Percentiles rank a stretch among this genome's conserved stretches.
phyloP scores from a whole-genome alignment of 805 yeast genomes.

The Ogataea naganishii region DNA sequence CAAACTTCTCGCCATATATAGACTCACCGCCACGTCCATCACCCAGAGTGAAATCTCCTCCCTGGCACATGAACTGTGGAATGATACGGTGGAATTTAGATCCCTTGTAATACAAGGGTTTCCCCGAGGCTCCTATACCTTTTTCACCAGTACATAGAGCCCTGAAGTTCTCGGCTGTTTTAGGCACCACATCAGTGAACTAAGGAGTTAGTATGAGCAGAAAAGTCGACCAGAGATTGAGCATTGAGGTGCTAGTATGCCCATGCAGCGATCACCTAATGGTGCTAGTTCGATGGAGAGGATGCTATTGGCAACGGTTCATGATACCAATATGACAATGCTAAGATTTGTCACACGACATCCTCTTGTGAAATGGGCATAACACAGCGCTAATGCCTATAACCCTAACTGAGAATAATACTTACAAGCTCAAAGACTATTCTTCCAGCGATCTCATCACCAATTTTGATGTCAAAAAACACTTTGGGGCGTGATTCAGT shows the following conservation, averaged over 20 bases:
- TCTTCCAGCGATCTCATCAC: conserved; percentile 62
- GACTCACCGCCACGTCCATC: conserved; percentile 79
- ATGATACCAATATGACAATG: no score
- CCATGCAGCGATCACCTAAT: no score
- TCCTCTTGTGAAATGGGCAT: no score
- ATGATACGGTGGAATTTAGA: conserved; percentile 93
- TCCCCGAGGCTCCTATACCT: conserved; percentile 53
- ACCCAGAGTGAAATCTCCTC: conserved; percentile 79
- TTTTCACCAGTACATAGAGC: conserved; percentile 86
- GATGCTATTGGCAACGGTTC: no score
- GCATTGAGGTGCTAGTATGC: no score
- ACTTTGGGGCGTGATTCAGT: conserved; percentile 53
- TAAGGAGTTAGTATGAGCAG: neutral
- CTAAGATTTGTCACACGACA: no score
- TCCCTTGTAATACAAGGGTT: conserved; percentile 67
- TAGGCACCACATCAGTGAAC: conserved; percentile 67
- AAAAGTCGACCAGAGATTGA: no score
- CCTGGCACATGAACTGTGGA: conserved; percentile 85
- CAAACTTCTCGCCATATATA: conserved; percentile 78
- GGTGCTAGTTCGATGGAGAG: no score
- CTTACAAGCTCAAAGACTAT: conserved; percentile 74
- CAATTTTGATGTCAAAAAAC: conserved; percentile 73
- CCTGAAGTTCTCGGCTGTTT: conserved; percentile 83
- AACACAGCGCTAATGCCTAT: no score
- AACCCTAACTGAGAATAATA: no score